A percentile compares a stretch with the other conserved stretches of the same genome.
phyloP scores from a whole-genome alignment of 2,329 filamentous ascomycete species.

The Fulvia fulva region DNA sequence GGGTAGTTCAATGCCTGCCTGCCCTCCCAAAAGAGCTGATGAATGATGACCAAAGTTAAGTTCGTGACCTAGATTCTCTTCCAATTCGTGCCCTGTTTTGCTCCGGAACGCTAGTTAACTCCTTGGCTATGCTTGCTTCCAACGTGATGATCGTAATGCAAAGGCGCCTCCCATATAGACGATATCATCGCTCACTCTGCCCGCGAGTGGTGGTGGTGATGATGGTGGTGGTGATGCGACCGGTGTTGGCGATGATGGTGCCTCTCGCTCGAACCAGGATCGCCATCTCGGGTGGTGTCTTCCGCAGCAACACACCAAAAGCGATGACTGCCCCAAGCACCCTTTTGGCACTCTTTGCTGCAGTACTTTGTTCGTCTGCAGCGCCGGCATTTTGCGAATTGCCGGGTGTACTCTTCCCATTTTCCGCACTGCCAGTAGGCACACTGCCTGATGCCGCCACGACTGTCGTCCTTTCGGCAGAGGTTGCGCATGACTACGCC shows the following conservation, averaged over 20 bases:
- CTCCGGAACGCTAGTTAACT: conserved; percentile 1
- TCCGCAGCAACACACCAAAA: conserved; percentile 90
- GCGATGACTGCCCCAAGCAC: conserved; percentile 94
- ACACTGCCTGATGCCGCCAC: conserved; percentile 92
- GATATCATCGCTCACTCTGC: conserved; percentile 5
- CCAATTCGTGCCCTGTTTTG: background rate
- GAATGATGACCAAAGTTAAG: conserved; percentile 1
- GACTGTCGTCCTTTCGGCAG: conserved; percentile 93
- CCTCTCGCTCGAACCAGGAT: conserved; percentile 24
- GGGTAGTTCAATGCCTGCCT: background rate
- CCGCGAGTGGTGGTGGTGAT: conserved; percentile 3
- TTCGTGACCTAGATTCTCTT: background rate
- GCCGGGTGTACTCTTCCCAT: conserved; percentile 94
- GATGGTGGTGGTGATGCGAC: conserved; percentile 20
- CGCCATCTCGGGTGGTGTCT: conserved; percentile 29
- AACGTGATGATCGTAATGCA: conserved; percentile 5
- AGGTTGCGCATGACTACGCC: conserved; percentile 98
- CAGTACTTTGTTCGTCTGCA: conserved; percentile 90
- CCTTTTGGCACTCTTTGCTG: conserved; percentile 99
- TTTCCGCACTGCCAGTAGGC: conserved; percentile 98
- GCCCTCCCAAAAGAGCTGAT: conserved; percentile 2
- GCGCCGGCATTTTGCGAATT: conserved; percentile 95
- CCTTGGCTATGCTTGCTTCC: conserved; percentile 11
- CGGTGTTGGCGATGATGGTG: conserved; percentile 26
- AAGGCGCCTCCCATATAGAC: conserved; percentile 8